Conservation (phyloP, 129 eudicot genomes). For the Scalesia atractyloides region DNA sequence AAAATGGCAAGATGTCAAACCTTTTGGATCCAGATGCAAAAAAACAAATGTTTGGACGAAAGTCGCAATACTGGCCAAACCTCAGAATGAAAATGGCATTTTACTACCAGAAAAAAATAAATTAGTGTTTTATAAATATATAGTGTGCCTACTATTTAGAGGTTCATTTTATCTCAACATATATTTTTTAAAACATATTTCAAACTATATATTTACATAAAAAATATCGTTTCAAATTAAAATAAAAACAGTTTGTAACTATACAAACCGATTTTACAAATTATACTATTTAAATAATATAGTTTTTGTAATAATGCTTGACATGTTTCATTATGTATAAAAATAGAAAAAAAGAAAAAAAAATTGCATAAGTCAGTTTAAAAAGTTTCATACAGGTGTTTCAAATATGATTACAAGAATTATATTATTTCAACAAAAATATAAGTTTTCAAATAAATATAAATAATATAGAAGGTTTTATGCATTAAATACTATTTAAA, state of each 20-base stretch:
- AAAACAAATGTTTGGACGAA: no score
- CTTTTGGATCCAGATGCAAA: no score
- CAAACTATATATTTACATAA: not conserved
- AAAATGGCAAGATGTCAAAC: no score
- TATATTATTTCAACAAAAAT: not conserved
- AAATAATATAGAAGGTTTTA: no score
- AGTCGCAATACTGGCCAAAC: no score
- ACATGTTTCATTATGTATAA: not conserved
- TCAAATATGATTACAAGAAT: not conserved
- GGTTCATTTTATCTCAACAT: not conserved
- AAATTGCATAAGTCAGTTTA: not conserved
- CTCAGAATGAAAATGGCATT: no score
- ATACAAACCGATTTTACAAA: not conserved
- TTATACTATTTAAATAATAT: not conserved
- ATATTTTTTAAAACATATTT: not conserved
- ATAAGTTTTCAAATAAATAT: no score
- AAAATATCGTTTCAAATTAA: not conserved
- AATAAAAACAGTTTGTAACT: not conserved
- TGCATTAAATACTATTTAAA: not conserved
- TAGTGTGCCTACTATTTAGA: not conserved
- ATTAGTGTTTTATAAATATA: not conserved
- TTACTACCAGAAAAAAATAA: no score
- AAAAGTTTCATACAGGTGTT: not conserved
- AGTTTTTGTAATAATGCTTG: not conserved
- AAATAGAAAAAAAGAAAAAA: not conserved